Conservation (phyloP, 2,329 filamentous ascomycete species). For the Escovopsis sp. region DNA sequence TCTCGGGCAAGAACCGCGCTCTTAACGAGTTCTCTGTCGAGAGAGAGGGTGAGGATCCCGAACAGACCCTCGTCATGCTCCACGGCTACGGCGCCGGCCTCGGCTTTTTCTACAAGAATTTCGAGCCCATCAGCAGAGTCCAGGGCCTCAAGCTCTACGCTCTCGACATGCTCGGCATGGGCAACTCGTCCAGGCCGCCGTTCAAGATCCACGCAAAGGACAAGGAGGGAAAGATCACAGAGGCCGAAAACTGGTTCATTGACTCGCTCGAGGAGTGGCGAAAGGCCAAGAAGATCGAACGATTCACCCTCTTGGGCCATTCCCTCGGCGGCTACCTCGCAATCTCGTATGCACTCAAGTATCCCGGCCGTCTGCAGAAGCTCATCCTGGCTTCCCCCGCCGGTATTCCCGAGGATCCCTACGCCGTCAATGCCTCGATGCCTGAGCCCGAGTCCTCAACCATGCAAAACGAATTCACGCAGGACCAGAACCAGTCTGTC, state of each 20-base stretch:
- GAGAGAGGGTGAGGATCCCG: constrained; percentile 59
- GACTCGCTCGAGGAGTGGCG: constrained; percentile 96
- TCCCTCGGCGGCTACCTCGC: constrained; percentile 91
- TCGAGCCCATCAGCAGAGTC: constrained; percentile 67
- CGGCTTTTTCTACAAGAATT: constrained; percentile 98
- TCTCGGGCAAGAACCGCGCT: constrained; percentile 73
- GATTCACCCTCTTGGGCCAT: constrained; percentile 86
- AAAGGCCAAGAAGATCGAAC: constrained; percentile 72
- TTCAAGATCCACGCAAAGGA: constrained; percentile 81
- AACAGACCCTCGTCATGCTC: constrained; percentile 86
- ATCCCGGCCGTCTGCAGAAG: constrained; percentile 88
- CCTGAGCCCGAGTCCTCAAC: constrained; percentile 63
- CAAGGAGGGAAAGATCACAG: constrained; percentile 61
- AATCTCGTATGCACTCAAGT: constrained; percentile 89
- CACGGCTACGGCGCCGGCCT: constrained; percentile 94
- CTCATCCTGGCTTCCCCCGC: constrained; percentile 90
- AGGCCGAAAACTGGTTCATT: constrained; percentile 92
- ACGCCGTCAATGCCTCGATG: constrained; percentile 67
- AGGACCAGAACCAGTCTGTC: constrained; percentile 48
- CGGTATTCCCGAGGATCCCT: constrained; percentile 87
- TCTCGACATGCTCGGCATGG: constrained; percentile 92
- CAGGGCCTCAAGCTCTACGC: constrained; percentile 82
- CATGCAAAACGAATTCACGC: constrained; percentile 62
- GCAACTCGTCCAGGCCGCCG: constrained; percentile 65
- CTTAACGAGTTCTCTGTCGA: constrained; percentile 91